These are phyloP conservation scores for Pilasporangium apinafurcum DNA, from an alignment of 352 stramenopile species.

Conservation along the genomic window DNA sequence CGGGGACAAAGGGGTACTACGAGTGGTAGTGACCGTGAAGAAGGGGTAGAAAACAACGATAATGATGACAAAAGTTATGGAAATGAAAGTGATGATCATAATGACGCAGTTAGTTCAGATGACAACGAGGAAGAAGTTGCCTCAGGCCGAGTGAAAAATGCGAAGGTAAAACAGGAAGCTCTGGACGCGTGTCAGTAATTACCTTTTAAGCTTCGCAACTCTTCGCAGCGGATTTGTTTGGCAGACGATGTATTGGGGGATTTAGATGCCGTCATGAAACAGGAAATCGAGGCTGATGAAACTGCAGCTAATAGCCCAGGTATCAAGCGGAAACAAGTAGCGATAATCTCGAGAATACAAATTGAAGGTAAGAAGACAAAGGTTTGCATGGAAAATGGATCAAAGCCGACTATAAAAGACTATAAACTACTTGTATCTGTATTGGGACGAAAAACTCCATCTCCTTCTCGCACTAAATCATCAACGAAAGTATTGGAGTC, in stretches of 20 bases:
- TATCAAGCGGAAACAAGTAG: neutral
- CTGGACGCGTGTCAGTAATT: constrained; percentile 33
- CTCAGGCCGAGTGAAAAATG: neutral
- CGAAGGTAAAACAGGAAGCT: constrained; percentile 6
- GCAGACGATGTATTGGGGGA: constrained; percentile 32
- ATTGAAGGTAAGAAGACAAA: neutral
- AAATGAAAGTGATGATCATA: constrained; percentile 5
- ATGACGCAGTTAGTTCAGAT: neutral
- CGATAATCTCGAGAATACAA: neutral
- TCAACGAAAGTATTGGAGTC: constrained; percentile 12
- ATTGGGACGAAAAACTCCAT: neutral
- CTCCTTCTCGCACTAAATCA: neutral
- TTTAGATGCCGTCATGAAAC: constrained; percentile 37
- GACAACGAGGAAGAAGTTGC: constrained; percentile 4
- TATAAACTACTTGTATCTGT: too few relatives aligned
- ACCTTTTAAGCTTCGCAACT: constrained; percentile 6
- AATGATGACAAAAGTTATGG: constrained; percentile 10
- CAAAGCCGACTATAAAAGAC: too few relatives aligned
- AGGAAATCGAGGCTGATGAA: constrained; percentile 20
- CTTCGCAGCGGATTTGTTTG: constrained; percentile 26
- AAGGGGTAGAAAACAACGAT: constrained; percentile 6
- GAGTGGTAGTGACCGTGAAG: constrained; percentile 1
- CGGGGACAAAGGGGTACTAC: constrained; percentile 4
- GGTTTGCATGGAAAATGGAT: too few relatives aligned
- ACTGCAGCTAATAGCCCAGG: neutral